phyloP scores from a whole-genome alignment of 331 rosid genomes.

The Spiraea crenata region DNA sequence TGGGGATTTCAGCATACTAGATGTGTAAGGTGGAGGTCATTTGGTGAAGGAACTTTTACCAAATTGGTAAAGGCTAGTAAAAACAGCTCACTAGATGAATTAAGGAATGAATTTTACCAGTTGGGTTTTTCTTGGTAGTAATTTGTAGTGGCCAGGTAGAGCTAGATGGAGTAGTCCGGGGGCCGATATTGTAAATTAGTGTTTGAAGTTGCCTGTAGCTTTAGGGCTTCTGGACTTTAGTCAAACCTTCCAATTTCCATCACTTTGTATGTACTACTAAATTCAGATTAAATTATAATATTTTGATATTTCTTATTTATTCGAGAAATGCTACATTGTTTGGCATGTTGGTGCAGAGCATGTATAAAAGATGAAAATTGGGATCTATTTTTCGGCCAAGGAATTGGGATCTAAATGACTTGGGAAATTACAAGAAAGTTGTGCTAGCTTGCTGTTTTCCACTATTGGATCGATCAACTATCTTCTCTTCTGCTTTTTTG shows the following conservation, averaged over 20 bases:
- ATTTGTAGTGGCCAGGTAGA: not conserved
- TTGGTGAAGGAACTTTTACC: conserved; percentile 8
- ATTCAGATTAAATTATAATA: not conserved
- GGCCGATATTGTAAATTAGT: conserved; percentile 20
- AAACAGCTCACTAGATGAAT: not conserved
- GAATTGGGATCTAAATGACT: no score
- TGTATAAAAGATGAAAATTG: not conserved
- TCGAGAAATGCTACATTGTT: not conserved
- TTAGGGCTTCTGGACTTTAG: not conserved
- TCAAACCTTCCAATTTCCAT: conserved; percentile 4
- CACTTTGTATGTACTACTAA: conserved; percentile 6
- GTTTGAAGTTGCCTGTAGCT: conserved; percentile 7
- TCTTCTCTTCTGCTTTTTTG: not conserved
- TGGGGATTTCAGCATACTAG: conserved; percentile 23
- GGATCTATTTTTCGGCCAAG: no score
- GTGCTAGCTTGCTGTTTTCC: not conserved
- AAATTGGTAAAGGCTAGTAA: not conserved
- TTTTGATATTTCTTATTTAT: not conserved
- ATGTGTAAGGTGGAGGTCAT: conserved; percentile 14
- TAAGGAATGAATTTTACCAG: not conserved
- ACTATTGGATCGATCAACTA: not conserved
- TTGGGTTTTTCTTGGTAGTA: not conserved
- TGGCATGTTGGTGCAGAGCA: conserved; percentile 7
- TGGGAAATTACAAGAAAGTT: not conserved
- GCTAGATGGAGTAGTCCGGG: not conserved